Conservation (phyloP, 371 early-diverging fungal genomes). For the Saksenaea vasiformis region DNA sequence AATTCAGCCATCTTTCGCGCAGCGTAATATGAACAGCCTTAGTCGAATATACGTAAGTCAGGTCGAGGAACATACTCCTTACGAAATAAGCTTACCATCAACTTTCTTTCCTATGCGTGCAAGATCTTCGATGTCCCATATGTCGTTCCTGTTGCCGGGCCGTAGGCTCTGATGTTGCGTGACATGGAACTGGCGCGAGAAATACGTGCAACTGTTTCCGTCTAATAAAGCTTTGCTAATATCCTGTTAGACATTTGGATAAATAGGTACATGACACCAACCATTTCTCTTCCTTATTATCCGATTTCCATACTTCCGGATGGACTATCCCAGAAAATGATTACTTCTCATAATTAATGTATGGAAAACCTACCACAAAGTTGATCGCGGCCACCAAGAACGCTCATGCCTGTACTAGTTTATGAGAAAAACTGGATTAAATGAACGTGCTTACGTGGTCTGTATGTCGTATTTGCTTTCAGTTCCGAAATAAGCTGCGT, state of each 20-base stretch:
- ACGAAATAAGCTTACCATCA: conserved; percentile 20
- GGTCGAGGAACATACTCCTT: neutral
- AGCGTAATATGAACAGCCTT: conserved; percentile 86
- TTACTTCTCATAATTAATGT: neutral
- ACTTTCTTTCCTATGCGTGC: conserved; percentile 45
- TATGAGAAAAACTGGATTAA: neutral
- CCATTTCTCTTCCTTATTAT: conserved; percentile 53
- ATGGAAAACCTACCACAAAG: conserved; percentile 42
- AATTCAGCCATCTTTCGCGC: conserved; percentile 55
- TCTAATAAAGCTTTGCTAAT: conserved; percentile 35
- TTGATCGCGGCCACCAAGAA: conserved; percentile 60
- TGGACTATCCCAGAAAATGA: conserved; percentile 31
- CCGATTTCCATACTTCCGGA: conserved; percentile 32
- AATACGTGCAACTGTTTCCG: conserved; percentile 22
- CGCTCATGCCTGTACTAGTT: conserved; percentile 37
- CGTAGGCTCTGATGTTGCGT: conserved; percentile 8
- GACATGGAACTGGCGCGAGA: conserved; percentile 16
- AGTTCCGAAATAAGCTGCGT: conserved; percentile 56
- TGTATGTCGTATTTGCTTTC: conserved; percentile 51
- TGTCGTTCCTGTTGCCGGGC: conserved; percentile 11
- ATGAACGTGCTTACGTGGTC: conserved; percentile 40
- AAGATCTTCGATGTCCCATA: conserved; percentile 82
- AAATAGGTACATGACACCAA: conserved; percentile 9
- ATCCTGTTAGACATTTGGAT: neutral
- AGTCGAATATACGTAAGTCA: neutral